A percentile compares a stretch with the other conserved stretches of the same genome.
These are phyloP conservation scores for Setaria viridis DNA, from an alignment of 202 grass and related monocot genomes.

Conservation along the genomic window DNA sequence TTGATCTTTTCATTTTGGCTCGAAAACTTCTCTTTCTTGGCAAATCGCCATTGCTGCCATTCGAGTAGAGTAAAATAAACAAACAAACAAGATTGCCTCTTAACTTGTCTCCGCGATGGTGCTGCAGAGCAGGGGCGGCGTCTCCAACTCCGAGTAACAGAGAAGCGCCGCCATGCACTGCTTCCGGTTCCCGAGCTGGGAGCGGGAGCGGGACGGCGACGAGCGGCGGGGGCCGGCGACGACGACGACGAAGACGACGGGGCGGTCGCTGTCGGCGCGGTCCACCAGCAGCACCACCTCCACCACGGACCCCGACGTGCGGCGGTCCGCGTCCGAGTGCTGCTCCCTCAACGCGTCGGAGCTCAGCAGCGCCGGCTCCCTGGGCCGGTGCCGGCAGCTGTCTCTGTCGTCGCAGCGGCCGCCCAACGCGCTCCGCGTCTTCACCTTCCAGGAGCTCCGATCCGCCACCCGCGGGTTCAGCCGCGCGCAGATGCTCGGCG, in stretches of 20 bases:
- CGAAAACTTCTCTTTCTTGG: not conserved
- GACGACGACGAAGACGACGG: not conserved
- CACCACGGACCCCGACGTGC: slow-evolving; percentile 69
- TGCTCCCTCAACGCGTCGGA: slow-evolving; percentile 63
- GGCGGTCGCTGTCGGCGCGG: slow-evolving; percentile 54
- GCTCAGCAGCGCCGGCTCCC: slow-evolving; percentile 65
- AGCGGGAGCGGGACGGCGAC: slow-evolving; percentile 50
- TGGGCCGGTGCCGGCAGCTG: slow-evolving; percentile 62
- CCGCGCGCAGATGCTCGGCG: slow-evolving; percentile 76
- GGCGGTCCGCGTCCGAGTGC: slow-evolving; percentile 70
- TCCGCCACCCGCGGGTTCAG: slow-evolving; percentile 80
- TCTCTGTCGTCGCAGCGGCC: slow-evolving; percentile 57
- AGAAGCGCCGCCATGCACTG: slow-evolving; percentile 64
- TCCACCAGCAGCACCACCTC: slow-evolving; percentile 67
- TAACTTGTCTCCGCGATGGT: no score
- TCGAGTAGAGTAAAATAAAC: no score
- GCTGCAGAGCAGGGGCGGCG: no score
- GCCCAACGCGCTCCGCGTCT: slow-evolving; percentile 64
- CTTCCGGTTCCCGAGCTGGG: slow-evolving; percentile 67
- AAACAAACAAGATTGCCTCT: no score
- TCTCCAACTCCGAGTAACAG: not conserved
- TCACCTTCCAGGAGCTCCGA: slow-evolving; percentile 86
- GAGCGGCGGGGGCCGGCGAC: not conserved
- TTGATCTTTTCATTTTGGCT: slow-evolving; percentile 15
- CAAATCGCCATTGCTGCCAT: slow-evolving; percentile 4